Evolutionary conservation across 768 basidiomycete species (phyloP).

Genomic region (Lepiota venenata): DNA sequence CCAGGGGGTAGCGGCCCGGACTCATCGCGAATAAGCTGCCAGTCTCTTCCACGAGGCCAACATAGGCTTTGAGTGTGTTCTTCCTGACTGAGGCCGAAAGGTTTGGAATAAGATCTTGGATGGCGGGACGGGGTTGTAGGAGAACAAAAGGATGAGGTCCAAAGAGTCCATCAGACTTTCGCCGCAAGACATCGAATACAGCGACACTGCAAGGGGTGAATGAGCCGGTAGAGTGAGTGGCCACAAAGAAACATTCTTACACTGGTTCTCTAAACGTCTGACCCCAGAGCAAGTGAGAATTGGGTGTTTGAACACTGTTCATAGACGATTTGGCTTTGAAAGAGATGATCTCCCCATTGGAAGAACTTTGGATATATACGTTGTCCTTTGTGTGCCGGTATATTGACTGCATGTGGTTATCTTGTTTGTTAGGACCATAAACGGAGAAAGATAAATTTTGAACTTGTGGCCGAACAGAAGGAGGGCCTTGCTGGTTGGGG

Average conservation of each 20-base stretch:
- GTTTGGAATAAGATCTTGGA: slow-evolving; percentile 70
- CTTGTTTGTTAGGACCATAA: slow-evolving; percentile 91
- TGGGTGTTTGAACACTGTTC: slow-evolving; percentile 19
- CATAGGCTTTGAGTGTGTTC: slow-evolving; percentile 67
- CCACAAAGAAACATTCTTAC: slow-evolving; percentile 40
- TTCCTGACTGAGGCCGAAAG: slow-evolving; percentile 36
- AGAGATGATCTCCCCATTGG: slow-evolving; percentile 75
- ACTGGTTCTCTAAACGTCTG: slow-evolving; percentile 60
- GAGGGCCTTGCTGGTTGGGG: slow-evolving; percentile 25
- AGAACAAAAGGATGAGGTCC: slow-evolving; percentile 66
- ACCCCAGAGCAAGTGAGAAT: slow-evolving; percentile 53
- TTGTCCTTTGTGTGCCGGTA: slow-evolving; percentile 80
- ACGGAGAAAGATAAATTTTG: slow-evolving; percentile 90
- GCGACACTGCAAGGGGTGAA: slow-evolving; percentile 55
- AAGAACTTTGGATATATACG: slow-evolving; percentile 75
- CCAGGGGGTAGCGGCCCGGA: slow-evolving; percentile 75
- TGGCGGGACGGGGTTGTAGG: slow-evolving; percentile 78
- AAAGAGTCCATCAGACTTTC: slow-evolving; percentile 22
- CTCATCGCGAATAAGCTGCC: slow-evolving; percentile 86
- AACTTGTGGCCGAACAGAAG: slow-evolving; percentile 35
- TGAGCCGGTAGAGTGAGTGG: background rate
- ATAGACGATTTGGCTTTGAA: slow-evolving; percentile 45
- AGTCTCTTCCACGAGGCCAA: slow-evolving; percentile 72
- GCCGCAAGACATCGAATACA: slow-evolving; percentile 71
- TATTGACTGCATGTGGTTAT: slow-evolving; percentile 63